phyloP scores from a whole-genome alignment of 139 green algal genomes.

The Parachlorella kessleri region DNA sequence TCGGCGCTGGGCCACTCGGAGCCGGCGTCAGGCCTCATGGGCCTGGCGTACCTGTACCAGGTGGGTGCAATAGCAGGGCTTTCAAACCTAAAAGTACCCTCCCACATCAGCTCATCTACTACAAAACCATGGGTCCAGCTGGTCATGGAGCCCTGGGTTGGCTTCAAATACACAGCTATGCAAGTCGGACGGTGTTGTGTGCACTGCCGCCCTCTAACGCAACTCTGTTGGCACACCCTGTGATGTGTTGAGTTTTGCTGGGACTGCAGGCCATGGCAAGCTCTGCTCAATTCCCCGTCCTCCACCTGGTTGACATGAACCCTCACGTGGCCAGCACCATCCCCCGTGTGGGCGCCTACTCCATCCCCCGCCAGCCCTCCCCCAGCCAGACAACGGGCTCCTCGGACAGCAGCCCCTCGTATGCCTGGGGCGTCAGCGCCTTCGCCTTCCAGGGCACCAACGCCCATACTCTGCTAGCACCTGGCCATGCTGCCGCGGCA shows the following conservation, averaged over 20 bases:
- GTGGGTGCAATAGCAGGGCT: too few species aligned
- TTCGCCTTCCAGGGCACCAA: conserved; percentile 90
- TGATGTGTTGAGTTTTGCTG: too few species aligned
- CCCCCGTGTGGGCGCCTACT: background rate
- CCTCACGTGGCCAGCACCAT: conserved; percentile 54
- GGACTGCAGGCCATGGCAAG: conserved; percentile 37
- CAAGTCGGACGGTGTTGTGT: too few species aligned
- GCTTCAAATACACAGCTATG: too few species aligned
- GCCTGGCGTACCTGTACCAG: conserved; percentile 47
- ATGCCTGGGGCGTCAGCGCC: conserved; percentile 58
- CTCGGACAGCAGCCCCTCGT: background rate
- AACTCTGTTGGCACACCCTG: too few species aligned
- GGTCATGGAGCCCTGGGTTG: too few species aligned
- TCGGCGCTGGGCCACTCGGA: conserved; percentile 84
- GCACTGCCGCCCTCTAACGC: too few species aligned
- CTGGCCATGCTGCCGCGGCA: background rate
- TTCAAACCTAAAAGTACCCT: too few species aligned
- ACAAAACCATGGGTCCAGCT: too few species aligned
- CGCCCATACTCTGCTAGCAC: conserved; percentile 60
- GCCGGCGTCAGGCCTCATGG: conserved; percentile 75
- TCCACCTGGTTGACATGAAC: conserved; percentile 75
- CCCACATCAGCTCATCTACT: too few species aligned
- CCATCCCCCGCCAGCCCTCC: conserved; percentile 44
- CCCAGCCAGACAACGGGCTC: background rate
- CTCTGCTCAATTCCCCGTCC: conserved; percentile 46